A percentile compares a stretch with the other conserved stretches of the same genome.
Conservation (phyloP, 2,329 filamentous ascomycete species). For the Spiromastix sp. region DNA sequence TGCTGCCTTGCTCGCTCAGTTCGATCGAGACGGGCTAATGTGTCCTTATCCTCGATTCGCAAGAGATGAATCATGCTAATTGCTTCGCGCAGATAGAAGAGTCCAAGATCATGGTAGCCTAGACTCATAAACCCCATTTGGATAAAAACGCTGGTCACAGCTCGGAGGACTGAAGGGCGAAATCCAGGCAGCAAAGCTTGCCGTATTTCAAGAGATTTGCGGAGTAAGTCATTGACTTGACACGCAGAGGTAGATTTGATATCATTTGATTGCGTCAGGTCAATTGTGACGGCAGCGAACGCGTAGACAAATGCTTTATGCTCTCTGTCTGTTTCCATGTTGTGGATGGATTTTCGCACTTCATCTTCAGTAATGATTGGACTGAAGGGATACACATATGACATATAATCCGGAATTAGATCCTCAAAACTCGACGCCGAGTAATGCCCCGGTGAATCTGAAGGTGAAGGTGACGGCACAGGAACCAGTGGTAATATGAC, state of each 20-base stretch:
- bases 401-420: conserved; percentile 36
- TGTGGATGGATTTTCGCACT: conserved; percentile 21
- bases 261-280: conserved; percentile 24
- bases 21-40: conserved; percentile 20
- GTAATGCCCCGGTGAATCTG: conserved; percentile 16
- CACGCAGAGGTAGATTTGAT: conserved; percentile 18
- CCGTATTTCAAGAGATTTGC: conserved; percentile 26
- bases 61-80: conserved; percentile 37
- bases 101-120: conserved; percentile 38
- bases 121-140: conserved; percentile 44
- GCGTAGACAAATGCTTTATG: conserved; percentile 34
- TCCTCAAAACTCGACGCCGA: conserved; percentile 25
- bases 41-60: conserved; percentile 32
- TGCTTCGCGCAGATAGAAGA: conserved; percentile 42
- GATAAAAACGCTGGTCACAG: conserved; percentile 44
- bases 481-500: neutral
- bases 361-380: conserved; percentile 36
- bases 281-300: conserved; percentile 37
- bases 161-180: conserved; percentile 34
- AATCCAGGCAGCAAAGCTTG: conserved; percentile 30
- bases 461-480: conserved; percentile 11
- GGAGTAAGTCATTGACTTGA: conserved; percentile 18
- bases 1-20: conserved; percentile 35
- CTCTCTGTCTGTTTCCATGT: conserved; percentile 30
- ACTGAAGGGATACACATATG: conserved; percentile 38